A percentile compares a stretch with the other conserved stretches of the same genome.
Evolutionary conservation across 1,284 basidiomycete genomes (phyloP).

Genomic region (Cystobasidium slooffiae): DNA sequence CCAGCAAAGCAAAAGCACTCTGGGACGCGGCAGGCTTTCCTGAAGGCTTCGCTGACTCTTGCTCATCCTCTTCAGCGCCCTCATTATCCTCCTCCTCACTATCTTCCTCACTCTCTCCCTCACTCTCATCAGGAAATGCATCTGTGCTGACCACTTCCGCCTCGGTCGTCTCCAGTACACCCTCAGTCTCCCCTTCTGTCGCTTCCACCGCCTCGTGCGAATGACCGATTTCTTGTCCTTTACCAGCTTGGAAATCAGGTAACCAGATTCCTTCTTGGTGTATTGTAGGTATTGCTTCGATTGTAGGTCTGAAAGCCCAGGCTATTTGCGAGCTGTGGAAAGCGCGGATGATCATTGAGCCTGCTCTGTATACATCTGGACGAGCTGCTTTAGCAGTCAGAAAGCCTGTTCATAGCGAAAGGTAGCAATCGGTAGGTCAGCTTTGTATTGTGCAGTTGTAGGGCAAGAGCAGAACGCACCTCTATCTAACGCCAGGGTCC

Average conservation of each 20-base stretch:
- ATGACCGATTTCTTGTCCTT: constrained; percentile 6
- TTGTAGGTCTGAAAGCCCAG: constrained; percentile 43
- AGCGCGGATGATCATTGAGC: constrained; percentile 67
- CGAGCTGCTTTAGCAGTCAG: constrained; percentile 85
- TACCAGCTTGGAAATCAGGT: constrained; percentile 22
- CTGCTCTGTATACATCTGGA: constrained; percentile 83
- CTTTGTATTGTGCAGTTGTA: background rate
- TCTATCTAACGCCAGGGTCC: constrained; percentile 73
- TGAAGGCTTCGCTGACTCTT: constrained; percentile 8
- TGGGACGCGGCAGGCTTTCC: constrained; percentile 43
- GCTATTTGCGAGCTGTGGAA: constrained; percentile 49
- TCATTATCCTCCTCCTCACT: constrained; percentile 24
- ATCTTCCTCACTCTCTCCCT: constrained; percentile 44
- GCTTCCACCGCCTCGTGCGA: background rate
- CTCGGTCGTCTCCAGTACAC: background rate
- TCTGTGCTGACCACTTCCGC: background rate
- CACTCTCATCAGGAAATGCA: too few species aligned
- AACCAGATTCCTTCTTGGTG: constrained; percentile 37
- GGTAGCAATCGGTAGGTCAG: background rate
- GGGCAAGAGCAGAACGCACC: constrained; percentile 65
- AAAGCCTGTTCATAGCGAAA: constrained; percentile 39
- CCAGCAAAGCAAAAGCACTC: constrained; percentile 57
- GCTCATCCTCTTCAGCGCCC: background rate
- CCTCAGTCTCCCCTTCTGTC: constrained; percentile 9
- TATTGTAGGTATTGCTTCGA: constrained; percentile 23